These are phyloP conservation scores for Pezicula carpinea DNA, from an alignment of 2,329 filamentous ascomycete species.

Conservation along the genomic window DNA sequence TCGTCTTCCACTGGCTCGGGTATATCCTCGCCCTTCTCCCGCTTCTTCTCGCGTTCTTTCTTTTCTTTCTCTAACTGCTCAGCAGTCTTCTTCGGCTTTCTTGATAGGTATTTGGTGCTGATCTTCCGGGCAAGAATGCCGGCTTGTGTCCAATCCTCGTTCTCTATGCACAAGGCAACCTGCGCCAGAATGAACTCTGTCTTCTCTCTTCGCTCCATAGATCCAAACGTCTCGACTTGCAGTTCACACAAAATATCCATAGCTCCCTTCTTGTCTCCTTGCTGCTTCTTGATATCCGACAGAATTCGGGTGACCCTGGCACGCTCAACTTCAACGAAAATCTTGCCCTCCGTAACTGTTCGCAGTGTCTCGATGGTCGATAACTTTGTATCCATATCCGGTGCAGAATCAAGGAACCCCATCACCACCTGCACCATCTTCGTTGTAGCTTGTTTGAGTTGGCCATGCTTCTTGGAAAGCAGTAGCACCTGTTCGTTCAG, in stretches of 20 bases:
- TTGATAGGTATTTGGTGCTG: slow-evolving; percentile 84
- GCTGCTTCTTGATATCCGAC: slow-evolving; percentile 94
- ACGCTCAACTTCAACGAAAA: slow-evolving; percentile 98
- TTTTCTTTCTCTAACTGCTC: slow-evolving; percentile 89
- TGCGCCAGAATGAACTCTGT: slow-evolving; percentile 98
- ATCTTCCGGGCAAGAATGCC: slow-evolving; percentile 94
- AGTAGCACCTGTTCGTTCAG: slow-evolving; percentile 95
- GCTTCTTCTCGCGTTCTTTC: slow-evolving; percentile 83
- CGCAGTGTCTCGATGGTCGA: slow-evolving; percentile 91
- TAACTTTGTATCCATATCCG: slow-evolving; percentile 81
- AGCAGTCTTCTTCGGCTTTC: slow-evolving; percentile 84
- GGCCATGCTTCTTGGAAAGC: slow-evolving; percentile 98
- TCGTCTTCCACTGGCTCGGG: slow-evolving; percentile 77
- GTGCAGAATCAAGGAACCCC: slow-evolving; percentile 81
- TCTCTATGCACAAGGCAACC: slow-evolving; percentile 91
- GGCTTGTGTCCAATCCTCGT: slow-evolving; percentile 92
- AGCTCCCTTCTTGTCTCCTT: slow-evolving; percentile 86
- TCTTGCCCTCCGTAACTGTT: slow-evolving; percentile 98
- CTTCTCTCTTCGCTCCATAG: slow-evolving; percentile 96
- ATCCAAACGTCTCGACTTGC: slow-evolving; percentile 98
- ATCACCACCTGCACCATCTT: slow-evolving; percentile 99
- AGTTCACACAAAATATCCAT: slow-evolving; percentile 94
- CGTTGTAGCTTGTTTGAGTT: slow-evolving; percentile 97
- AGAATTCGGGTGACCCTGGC: slow-evolving; percentile 92
- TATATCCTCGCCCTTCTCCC: slow-evolving; percentile 73